phyloP scores from a whole-genome alignment of 352 stramenopile species.

The Phytophthora aleatoria region DNA sequence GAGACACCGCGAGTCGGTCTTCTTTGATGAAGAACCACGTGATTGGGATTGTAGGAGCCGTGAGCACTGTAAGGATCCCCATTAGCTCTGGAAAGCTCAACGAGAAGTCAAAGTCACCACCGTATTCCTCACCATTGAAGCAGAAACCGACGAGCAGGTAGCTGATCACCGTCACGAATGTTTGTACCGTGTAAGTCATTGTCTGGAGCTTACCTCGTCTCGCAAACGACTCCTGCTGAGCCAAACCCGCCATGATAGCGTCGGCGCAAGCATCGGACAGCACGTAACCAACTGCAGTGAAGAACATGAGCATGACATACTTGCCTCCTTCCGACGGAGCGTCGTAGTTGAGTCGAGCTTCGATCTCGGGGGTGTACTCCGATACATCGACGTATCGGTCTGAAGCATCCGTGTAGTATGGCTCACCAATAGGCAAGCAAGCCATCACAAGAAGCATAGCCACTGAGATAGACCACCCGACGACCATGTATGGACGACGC shows the following conservation, averaged over 20 bases:
- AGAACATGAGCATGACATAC: neutral
- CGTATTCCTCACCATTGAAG: conserved; percentile 2
- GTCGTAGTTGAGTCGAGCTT: neutral
- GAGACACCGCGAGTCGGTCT: neutral
- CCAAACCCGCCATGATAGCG: neutral
- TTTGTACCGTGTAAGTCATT: neutral
- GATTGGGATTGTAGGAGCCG: neutral
- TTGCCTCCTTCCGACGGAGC: neutral
- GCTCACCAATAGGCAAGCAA: neutral
- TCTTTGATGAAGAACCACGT: conserved; percentile 1
- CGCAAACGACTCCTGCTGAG: neutral
- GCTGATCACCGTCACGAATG: neutral
- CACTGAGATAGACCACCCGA: conserved; percentile 1
- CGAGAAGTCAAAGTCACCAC: neutral
- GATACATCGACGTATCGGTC: neutral
- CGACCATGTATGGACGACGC: neutral
- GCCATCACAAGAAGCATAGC: neutral
- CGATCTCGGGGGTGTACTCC: neutral
- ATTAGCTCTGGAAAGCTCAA: neutral
- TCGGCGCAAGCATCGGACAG: neutral
- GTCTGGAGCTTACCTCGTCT: neutral
- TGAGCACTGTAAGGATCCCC: neutral
- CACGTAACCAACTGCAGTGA: neutral
- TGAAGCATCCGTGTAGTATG: neutral
- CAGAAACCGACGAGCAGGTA: neutral